Conservation (phyloP, 1,284 basidiomycete genomes). For the Leccinum proximum region DNA sequence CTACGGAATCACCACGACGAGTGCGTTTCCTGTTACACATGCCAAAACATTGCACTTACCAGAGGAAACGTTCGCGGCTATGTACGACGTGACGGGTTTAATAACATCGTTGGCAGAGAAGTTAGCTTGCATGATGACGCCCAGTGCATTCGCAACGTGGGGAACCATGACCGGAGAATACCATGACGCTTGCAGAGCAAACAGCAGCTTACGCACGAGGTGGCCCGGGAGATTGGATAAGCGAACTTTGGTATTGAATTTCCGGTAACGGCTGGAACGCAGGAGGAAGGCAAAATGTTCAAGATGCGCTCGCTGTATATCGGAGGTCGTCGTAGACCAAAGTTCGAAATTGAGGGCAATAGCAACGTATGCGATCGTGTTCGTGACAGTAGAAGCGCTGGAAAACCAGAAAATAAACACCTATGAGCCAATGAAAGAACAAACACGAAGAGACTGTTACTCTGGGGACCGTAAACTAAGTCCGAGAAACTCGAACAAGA, state of each 20-base stretch:
- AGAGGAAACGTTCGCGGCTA: slow-evolving; percentile 79
- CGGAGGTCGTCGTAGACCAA: slow-evolving; percentile 71
- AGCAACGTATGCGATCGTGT: slow-evolving; percentile 78
- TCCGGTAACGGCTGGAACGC: slow-evolving; percentile 64
- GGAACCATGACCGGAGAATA: slow-evolving; percentile 56
- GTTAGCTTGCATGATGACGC: slow-evolving; percentile 51
- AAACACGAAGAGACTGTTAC: slow-evolving; percentile 40
- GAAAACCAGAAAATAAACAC: slow-evolving; percentile 6
- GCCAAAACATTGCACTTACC: slow-evolving; percentile 38
- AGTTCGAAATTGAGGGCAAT: slow-evolving; percentile 90
- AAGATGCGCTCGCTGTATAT: slow-evolving; percentile 76
- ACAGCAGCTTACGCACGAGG: slow-evolving; percentile 76
- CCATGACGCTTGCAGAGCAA: slow-evolving; percentile 76
- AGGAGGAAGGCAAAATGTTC: slow-evolving; percentile 81
- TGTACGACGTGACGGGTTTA: slow-evolving; percentile 83
- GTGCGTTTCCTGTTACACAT: not conserved
- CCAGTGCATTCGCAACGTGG: slow-evolving; percentile 58
- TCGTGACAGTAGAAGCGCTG: slow-evolving; percentile 80
- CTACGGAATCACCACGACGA: slow-evolving; percentile 8
- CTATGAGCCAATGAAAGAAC: not conserved
- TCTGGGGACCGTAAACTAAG: slow-evolving; percentile 79
- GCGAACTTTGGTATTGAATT: slow-evolving; percentile 71
- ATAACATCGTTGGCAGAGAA: slow-evolving; percentile 74
- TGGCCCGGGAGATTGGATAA: slow-evolving; percentile 57
- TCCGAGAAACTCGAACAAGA: slow-evolving; percentile 82